Percentiles rank a stretch among this genome's conserved stretches.
These are phyloP conservation scores for Stellera chamaejasme DNA, from an alignment of 345 rosid species.

Conservation along the genomic window DNA sequence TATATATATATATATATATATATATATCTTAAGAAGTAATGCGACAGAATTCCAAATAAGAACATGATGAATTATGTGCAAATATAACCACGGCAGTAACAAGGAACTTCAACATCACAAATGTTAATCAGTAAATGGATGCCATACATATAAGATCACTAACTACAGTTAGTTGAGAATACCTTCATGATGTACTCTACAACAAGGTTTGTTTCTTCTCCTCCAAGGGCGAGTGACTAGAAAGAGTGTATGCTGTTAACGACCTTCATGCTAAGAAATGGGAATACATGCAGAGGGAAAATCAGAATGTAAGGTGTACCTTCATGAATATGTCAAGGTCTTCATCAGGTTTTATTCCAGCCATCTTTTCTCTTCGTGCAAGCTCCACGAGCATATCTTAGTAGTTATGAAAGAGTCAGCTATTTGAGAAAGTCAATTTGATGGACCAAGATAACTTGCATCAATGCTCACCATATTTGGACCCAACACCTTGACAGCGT, in stretches of 20 bases:
- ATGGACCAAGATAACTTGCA: constrained; percentile 7
- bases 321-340: constrained; percentile 99
- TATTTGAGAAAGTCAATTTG: constrained; percentile 1
- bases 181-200: constrained; percentile 97
- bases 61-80: no score
- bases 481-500: constrained; percentile 94
- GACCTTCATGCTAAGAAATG: constrained; percentile 4
- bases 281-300: not conserved
- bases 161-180: constrained; percentile 22
- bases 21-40: no score
- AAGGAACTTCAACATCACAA: not conserved
- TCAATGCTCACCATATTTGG: constrained; percentile 66
- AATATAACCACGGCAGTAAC: no score
- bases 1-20: no score
- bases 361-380: constrained; percentile 85
- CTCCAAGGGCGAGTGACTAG: constrained; percentile 87
- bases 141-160: not conserved
- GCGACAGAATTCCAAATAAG: no score
- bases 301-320: constrained; percentile 26
- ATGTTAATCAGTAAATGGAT: not conserved
- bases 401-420: constrained; percentile 18
- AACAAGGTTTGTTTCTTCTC: constrained; percentile 71
- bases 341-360: constrained; percentile 93
- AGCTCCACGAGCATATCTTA: constrained; percentile 92
- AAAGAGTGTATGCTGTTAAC: constrained; percentile 2